Conservation (phyloP, 371 early-diverging fungal species). For the Mucor sp. region DNA sequence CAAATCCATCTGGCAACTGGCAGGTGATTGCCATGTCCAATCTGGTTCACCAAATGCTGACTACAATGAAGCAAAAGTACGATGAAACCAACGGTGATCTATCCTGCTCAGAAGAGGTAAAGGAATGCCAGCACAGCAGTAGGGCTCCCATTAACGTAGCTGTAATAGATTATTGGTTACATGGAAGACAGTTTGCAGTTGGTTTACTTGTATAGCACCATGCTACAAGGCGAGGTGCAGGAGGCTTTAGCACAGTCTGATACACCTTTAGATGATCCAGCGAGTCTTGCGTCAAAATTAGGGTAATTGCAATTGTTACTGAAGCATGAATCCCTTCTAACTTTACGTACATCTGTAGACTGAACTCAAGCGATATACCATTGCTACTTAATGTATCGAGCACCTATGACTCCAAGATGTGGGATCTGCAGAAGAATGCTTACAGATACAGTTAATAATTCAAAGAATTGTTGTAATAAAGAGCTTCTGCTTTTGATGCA, state of each 20-base stretch:
- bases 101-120: slow-evolving; percentile 37
- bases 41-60: slow-evolving; percentile 32
- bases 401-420: slow-evolving; percentile 40
- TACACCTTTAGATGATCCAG: slow-evolving; percentile 13
- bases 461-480: too few relatives aligned
- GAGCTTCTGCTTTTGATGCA: too few relatives aligned
- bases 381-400: slow-evolving; percentile 44
- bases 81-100: slow-evolving; percentile 17
- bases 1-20: slow-evolving; percentile 21
- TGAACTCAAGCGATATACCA: slow-evolving; percentile 41
- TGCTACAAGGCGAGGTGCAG: slow-evolving; percentile 41
- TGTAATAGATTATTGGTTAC: slow-evolving; percentile 1
- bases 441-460: not conserved
- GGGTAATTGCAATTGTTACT: slow-evolving; percentile 21
- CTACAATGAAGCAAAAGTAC: slow-evolving; percentile 28
- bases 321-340: too few relatives aligned
- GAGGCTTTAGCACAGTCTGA: slow-evolving; percentile 19
- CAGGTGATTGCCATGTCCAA: slow-evolving; percentile 27
- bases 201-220: slow-evolving; percentile 42
- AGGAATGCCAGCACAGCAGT: not conserved
- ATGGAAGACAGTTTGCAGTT: slow-evolving; percentile 48
- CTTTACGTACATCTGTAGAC: not conserved
- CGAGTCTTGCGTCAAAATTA: slow-evolving; percentile 29
- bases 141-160: not conserved
- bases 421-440: slow-evolving; percentile 22